Evolutionary conservation across 1,139 yeast genomes (phyloP), one percentile per base, ranked within the genome.

Genomic region (Kurtzmaniella quercitrusa): DNA sequence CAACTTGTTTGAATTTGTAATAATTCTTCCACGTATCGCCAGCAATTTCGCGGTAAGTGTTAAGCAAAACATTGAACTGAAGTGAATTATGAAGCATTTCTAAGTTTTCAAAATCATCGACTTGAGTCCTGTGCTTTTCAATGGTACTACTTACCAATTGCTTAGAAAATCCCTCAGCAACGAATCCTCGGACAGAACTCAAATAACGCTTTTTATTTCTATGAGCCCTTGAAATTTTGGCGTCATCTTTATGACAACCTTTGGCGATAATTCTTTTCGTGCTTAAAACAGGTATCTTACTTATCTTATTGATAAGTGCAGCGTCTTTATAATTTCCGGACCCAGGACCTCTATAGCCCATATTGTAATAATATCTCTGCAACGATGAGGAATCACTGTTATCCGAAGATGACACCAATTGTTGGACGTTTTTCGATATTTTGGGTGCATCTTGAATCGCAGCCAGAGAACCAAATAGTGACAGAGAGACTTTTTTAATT

Each of bases 271-370:
- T 59, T 12, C 49, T 42, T 19, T 50, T 41, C 37, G 51, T 38
- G 30, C 49, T 40, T 8, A 57, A 47, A 3, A 58, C 46, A 12
- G 59, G 66, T 34, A 68, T 60, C 41, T 59, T 59, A 49, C 69
- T 71, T 45, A 72, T 67, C 41, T 68, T 57, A 49, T 68, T 69
- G 50, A 70, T 65, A 21, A 71, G 53, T 2, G 74, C 66, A 0
- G 71, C 74, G 52, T 72, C 78, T 48, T 72, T 72, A 49, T 70
- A 72, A 47, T 70, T 71, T 3, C 78, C 76, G 44, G 72, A 66
- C 1, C 76, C 76, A 3, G 76, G 75, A 0, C 78, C 77, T 38
- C 77, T 57, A 46, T 69, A 69, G 20, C 64, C 56, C 47, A 68
- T 68, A 14, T 66, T 60, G 48, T 71, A 72, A 50, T 61, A 71